Evolutionary conservation across 306 rosid genomes (phyloP).

Genomic region (Cucurbita argyrosperma): DNA sequence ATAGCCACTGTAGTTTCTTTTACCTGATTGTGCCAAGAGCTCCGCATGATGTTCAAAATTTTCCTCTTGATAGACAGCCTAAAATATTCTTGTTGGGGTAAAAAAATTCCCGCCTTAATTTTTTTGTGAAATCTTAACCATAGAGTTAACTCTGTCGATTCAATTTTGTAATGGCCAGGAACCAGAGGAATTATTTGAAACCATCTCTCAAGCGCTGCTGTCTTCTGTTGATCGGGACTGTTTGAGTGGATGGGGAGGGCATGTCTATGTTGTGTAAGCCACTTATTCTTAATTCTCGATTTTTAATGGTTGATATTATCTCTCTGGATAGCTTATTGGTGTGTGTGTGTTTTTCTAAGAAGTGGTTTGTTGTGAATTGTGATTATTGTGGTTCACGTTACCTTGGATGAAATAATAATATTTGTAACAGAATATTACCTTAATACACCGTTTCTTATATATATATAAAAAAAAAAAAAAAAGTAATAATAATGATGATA

Average conservation of each 20-base stretch:
- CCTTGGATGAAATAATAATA: background rate
- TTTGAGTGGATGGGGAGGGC: slow-evolving; percentile 99
- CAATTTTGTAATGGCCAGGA: slow-evolving; percentile 36
- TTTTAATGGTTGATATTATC: background rate
- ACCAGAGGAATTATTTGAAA: slow-evolving; percentile 88
- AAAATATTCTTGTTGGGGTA: background rate
- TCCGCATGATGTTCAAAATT: background rate
- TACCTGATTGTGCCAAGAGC: background rate
- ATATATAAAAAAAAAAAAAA: background rate
- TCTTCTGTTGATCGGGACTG: slow-evolving; percentile 99
- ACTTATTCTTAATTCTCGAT: background rate
- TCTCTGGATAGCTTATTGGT: background rate
- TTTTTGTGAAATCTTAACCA: background rate
- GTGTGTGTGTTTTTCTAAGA: background rate
- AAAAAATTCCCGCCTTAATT: background rate
- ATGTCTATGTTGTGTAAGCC: slow-evolving; percentile 88
- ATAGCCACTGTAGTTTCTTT: background rate
- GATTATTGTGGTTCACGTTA: background rate
- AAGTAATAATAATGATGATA: background rate
- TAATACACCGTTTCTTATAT: background rate
- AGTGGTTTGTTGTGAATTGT: background rate
- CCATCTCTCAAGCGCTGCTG: slow-evolving; percentile 83
- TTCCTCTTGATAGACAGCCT: background rate
- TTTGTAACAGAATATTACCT: background rate
- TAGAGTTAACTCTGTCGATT: background rate